Evolutionary conservation across 176 grass and related monocot genomes (phyloP).

Genomic region (Eleusine indica): DNA sequence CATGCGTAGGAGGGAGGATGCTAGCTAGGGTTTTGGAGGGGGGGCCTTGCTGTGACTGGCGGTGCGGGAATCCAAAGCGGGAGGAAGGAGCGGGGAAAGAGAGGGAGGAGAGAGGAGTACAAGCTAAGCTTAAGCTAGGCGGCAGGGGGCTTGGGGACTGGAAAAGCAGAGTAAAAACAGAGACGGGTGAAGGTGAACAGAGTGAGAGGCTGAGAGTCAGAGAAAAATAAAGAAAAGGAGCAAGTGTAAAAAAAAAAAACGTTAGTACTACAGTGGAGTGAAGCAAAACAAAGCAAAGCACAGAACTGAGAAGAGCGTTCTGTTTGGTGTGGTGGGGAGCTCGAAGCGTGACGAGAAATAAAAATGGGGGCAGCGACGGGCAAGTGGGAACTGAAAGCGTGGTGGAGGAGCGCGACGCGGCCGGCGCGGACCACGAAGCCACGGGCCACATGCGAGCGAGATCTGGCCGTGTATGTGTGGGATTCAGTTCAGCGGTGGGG

Average conservation of each 20-base stretch:
- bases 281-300: not conserved
- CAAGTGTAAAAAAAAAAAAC: not conserved
- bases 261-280: not conserved
- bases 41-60: not conserved
- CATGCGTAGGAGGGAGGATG: slow-evolving; percentile 13
- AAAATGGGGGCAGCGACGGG: slow-evolving; percentile 16
- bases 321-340: not conserved
- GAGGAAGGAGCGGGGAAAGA: slow-evolving; percentile 33
- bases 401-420: slow-evolving; percentile 7
- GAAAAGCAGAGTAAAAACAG: not conserved
- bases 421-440: not conserved
- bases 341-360: slow-evolving; percentile 46
- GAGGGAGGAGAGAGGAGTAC: slow-evolving; percentile 13
- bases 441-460: not conserved
- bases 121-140: not conserved
- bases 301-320: no score
- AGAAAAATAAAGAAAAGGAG: no score
- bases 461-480: not conserved
- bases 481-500: not conserved
- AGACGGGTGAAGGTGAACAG: not conserved
- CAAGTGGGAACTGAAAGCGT: slow-evolving; percentile 24
- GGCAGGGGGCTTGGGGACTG: not conserved
- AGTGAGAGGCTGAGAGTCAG: no score
- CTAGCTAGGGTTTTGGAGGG: slow-evolving; percentile 47
- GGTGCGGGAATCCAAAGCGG: slow-evolving; percentile 27